These are phyloP conservation scores for Cadophora sp. DNA, from an alignment of 2,329 filamentous ascomycete species.

Conservation along the genomic window DNA sequence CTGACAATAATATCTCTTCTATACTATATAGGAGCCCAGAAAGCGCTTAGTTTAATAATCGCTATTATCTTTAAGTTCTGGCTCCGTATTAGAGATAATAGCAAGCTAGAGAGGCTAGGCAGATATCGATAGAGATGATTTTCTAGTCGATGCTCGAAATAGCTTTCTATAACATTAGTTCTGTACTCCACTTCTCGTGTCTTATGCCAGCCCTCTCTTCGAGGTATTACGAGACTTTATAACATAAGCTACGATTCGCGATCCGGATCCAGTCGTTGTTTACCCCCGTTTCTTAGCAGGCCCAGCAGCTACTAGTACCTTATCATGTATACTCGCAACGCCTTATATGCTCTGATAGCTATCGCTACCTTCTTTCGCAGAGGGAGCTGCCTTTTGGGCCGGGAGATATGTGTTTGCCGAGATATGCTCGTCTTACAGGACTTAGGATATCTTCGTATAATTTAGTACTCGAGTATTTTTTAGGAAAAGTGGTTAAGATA, in stretches of 20 bases:
- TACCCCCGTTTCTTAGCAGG: not conserved
- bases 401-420: too few species aligned
- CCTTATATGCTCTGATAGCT: not conserved
- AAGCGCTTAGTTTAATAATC: not conserved
- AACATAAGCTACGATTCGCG: not conserved
- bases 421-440: too few species aligned
- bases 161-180: not conserved
- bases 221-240: not conserved
- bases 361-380: too few species aligned
- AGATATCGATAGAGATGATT: not conserved
- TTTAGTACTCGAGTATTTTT: too few species aligned
- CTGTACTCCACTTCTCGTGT: not conserved
- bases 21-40: not conserved
- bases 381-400: too few species aligned
- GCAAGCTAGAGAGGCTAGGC: not conserved
- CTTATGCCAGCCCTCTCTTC: not conserved
- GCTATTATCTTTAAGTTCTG: not conserved
- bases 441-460: too few species aligned
- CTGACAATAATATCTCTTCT: not conserved
- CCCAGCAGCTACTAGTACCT: not conserved
- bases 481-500: too few species aligned
- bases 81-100: not conserved
- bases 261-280: not conserved
- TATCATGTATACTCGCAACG: not conserved
- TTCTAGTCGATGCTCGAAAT: not conserved